These are phyloP conservation scores for Adenanthera pavonina DNA, from an alignment of 306 rosid genomes.

Conservation along the genomic window DNA sequence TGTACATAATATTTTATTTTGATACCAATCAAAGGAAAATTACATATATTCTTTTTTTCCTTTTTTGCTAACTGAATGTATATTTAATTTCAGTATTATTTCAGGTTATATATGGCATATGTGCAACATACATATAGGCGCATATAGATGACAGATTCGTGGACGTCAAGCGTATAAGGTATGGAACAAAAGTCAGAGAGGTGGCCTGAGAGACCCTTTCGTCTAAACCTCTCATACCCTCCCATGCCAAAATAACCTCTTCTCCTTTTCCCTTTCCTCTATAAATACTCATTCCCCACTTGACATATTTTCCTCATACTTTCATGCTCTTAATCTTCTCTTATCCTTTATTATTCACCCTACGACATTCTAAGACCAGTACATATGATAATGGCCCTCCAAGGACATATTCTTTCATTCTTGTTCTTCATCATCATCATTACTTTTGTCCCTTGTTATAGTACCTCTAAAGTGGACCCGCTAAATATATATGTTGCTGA, in stretches of 20 bases:
- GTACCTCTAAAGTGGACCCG: constrained; percentile 39
- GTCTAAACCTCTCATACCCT: constrained; percentile 24
- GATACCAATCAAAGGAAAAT: neutral
- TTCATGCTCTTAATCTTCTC: neutral
- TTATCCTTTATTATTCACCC: neutral
- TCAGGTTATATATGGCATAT: neutral
- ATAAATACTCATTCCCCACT: constrained; percentile 42
- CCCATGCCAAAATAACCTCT: constrained; percentile 21
- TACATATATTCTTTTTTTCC: neutral
- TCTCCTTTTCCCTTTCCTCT: constrained; percentile 27
- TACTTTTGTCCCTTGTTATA: constrained; percentile 38
- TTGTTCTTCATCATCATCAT: constrained; percentile 33
- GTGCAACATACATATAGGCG: neutral
- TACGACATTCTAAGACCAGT: neutral
- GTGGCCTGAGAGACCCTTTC: constrained; percentile 28
- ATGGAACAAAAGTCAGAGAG: constrained; percentile 21
- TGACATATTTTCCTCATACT: neutral
- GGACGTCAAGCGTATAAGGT: neutral
- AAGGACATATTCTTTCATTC: constrained; percentile 20
- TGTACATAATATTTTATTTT: no score
- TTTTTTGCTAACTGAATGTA: neutral
- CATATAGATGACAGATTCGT: neutral
- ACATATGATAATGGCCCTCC: constrained; percentile 41
- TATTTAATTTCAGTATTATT: neutral
- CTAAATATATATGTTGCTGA: constrained; percentile 33